phyloP scores from a whole-genome alignment of 75 land plant genomes.

The Ceratopteris richardii region DNA sequence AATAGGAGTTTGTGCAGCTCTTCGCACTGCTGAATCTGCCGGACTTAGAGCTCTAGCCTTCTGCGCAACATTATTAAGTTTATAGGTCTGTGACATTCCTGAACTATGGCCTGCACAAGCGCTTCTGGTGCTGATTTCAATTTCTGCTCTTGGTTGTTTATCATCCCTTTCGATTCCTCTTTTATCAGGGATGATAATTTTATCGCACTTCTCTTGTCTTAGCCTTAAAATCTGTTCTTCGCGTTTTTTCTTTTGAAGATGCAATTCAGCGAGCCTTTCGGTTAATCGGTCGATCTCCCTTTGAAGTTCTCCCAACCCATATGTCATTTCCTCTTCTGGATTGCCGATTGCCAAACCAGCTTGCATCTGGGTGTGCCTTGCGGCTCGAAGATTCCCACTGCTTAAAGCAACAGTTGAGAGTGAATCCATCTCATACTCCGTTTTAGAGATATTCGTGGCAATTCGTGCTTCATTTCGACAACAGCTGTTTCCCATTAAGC shows the following conservation, averaged over 20 bases:
- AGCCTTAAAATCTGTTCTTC: background rate
- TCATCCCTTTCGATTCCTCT: background rate
- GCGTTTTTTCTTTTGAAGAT: background rate
- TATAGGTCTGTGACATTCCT: background rate
- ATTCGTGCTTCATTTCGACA: too few species aligned
- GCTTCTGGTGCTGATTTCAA: background rate
- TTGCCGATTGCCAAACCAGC: too few species aligned
- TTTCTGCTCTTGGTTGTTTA: background rate
- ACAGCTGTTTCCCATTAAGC: too few species aligned
- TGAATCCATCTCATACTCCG: too few species aligned
- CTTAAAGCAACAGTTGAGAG: too few species aligned
- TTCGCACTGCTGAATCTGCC: background rate
- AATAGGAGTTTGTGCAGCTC: background rate
- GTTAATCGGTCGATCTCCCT: background rate
- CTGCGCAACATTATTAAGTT: background rate
- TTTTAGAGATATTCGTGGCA: too few species aligned
- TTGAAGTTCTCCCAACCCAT: background rate
- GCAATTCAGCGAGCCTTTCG: conserved; percentile 1
- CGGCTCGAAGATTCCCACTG: background rate
- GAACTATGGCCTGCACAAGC: background rate
- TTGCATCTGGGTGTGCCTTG: too few species aligned
- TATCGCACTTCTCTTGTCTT: background rate
- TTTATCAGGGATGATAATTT: too few species aligned
- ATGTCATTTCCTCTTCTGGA: too few species aligned
- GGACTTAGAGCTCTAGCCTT: background rate